Evolutionary conservation across 1,284 basidiomycete genomes (phyloP).

Genomic region (Cutaneotrichosporon sp.): DNA sequence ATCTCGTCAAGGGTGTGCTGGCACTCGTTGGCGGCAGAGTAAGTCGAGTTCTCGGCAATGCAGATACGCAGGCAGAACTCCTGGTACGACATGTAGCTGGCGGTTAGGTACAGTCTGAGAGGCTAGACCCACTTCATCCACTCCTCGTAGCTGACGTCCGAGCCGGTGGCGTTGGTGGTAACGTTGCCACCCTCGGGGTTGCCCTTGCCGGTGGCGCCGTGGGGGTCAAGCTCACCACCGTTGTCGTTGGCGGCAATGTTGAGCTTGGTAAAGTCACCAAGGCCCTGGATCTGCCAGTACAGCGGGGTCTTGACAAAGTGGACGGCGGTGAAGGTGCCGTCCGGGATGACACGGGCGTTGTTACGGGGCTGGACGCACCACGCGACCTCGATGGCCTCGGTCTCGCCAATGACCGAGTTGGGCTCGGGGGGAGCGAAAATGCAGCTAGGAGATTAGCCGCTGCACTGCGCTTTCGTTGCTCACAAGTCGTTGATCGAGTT

Average conservation of each 20-base stretch:
- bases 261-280: conserved; percentile 50
- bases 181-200: conserved; percentile 55
- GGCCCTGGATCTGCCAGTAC: conserved; percentile 52
- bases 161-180: conserved; percentile 51
- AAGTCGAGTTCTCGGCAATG: conserved; percentile 43
- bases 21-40: conserved; percentile 39
- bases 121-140: conserved; percentile 49
- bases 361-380: conserved; percentile 56
- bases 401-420: conserved; percentile 50
- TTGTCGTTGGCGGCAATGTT: conserved; percentile 48
- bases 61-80: conserved; percentile 50
- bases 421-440: conserved; percentile 52
- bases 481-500: conserved; percentile 47
- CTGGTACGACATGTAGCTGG: conserved; percentile 47
- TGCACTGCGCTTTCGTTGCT: conserved; percentile 9
- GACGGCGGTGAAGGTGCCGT: conserved; percentile 50
- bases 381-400: conserved; percentile 53
- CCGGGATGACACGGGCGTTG: conserved; percentile 52
- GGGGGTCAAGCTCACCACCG: conserved; percentile 53
- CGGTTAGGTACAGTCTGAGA: background rate
- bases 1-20: conserved; percentile 48
- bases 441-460: conserved; percentile 28
- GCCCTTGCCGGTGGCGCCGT: conserved; percentile 50
- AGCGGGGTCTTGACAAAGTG: conserved; percentile 53
- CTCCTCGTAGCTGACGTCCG: conserved; percentile 53